Evolutionary conservation across 2,329 filamentous ascomycete genomes (phyloP).

Genomic region (Zymoseptoria ardabiliae): DNA sequence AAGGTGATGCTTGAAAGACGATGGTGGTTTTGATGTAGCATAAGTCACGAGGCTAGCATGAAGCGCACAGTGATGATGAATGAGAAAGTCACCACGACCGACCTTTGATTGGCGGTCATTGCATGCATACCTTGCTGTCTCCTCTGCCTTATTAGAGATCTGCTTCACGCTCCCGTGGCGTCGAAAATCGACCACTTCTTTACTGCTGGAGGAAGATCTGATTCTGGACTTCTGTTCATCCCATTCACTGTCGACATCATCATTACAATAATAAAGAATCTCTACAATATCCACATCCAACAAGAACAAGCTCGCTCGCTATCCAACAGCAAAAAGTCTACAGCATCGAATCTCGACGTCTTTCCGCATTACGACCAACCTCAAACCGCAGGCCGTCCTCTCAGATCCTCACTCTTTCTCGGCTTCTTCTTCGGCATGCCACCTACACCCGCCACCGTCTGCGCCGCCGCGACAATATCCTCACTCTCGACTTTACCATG

Average conservation of each 20-base stretch:
- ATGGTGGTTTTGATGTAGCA: background rate
- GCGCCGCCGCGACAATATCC: slow-evolving; percentile 8
- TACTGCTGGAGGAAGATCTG: too few species aligned
- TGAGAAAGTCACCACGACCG: background rate
- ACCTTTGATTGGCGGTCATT: background rate
- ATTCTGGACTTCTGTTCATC: background rate
- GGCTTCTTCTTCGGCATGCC: slow-evolving; percentile 5
- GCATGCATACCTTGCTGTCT: background rate
- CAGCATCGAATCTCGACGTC: background rate
- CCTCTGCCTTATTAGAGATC: too few species aligned
- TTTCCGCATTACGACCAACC: slow-evolving; percentile 1
- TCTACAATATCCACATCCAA: background rate
- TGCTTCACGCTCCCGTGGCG: too few species aligned
- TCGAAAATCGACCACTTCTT: too few species aligned
- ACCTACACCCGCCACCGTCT: background rate
- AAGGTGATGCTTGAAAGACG: background rate
- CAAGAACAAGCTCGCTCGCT: background rate
- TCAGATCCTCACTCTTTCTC: slow-evolving; percentile 1
- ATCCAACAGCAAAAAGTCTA: background rate
- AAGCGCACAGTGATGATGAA: background rate
- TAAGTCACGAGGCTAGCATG: background rate
- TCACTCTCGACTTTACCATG: slow-evolving; percentile 11
- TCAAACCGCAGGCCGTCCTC: background rate
- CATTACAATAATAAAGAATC: background rate
- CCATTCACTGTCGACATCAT: background rate